phyloP scores from a whole-genome alignment of 306 rosid genomes.

The Alnus glutinosa region DNA sequence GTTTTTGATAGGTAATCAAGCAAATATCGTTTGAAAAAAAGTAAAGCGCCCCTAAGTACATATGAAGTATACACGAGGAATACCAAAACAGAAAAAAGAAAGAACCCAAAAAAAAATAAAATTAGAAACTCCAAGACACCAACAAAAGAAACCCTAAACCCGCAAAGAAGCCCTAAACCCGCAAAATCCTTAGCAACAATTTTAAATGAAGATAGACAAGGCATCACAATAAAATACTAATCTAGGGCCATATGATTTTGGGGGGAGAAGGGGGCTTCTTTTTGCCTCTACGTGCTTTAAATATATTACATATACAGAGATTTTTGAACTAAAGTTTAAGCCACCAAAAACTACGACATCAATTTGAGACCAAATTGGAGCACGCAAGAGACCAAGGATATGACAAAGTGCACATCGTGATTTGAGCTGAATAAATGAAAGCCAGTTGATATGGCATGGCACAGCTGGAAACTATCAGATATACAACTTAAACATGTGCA shows the following conservation, averaged over 20 bases:
- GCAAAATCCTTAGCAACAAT: constrained; percentile 13
- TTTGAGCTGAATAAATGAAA: background rate
- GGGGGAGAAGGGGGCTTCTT: background rate
- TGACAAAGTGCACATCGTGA: background rate
- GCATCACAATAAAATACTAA: constrained; percentile 14
- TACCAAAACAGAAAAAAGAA: too few relatives aligned
- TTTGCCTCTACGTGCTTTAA: background rate
- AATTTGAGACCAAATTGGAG: background rate
- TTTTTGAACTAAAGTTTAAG: background rate
- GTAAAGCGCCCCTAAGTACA: too few relatives aligned
- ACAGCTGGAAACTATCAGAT: too few relatives aligned
- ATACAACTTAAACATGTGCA: too few relatives aligned
- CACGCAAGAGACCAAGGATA: background rate
- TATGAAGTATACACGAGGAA: too few relatives aligned
- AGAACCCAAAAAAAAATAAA: too few relatives aligned
- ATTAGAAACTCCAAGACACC: too few relatives aligned
- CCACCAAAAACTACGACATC: background rate
- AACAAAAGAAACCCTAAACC: too few relatives aligned
- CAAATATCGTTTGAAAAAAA: too few relatives aligned
- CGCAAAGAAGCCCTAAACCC: too few relatives aligned
- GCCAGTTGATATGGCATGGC: background rate
- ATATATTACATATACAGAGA: background rate
- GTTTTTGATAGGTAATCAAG: too few relatives aligned
- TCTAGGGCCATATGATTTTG: constrained; percentile 3
- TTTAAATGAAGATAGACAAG: background rate